A percentile compares a stretch with the other conserved stretches of the same genome.
These are phyloP conservation scores for Quercus phellos DNA, from an alignment of 331 rosid species.

Conservation along the genomic window DNA sequence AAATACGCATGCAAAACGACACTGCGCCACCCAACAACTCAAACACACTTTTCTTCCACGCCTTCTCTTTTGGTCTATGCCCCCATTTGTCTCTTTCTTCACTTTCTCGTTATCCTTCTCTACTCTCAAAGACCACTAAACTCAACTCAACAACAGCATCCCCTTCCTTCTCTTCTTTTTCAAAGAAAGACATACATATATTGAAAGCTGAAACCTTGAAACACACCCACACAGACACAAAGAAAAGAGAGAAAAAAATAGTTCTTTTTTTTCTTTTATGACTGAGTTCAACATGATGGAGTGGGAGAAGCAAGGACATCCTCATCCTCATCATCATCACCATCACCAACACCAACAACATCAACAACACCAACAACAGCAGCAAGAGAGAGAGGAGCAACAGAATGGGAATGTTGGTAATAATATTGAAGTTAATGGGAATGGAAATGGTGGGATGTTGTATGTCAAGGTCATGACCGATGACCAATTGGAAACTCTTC, in stretches of 20 bases:
- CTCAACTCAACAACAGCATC: not conserved
- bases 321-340: not conserved
- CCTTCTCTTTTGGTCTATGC: constrained; percentile 1
- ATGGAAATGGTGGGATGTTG: constrained; percentile 29
- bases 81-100: constrained; percentile 6
- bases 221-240: too few relatives aligned
- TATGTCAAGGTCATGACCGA: constrained; percentile 96
- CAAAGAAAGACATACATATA: too few relatives aligned
- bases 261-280: not conserved
- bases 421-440: constrained; percentile 7
- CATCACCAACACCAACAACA: not conserved
- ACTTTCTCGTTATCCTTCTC: constrained; percentile 19
- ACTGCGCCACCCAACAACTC: constrained; percentile 1
- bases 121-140: not conserved
- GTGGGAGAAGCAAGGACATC: constrained; percentile 21
- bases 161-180: not conserved
- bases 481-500: constrained; percentile 83
- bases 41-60: not conserved
- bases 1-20: not conserved
- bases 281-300: constrained; percentile 22
- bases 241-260: not conserved
- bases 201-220: too few relatives aligned
- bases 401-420: constrained; percentile 6
- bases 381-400: constrained; percentile 14
- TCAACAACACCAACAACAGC: constrained; percentile 23